Base-by-base conservation (phyloP, 768 basidiomycete genomes). In the Russula compacta region DNA sequence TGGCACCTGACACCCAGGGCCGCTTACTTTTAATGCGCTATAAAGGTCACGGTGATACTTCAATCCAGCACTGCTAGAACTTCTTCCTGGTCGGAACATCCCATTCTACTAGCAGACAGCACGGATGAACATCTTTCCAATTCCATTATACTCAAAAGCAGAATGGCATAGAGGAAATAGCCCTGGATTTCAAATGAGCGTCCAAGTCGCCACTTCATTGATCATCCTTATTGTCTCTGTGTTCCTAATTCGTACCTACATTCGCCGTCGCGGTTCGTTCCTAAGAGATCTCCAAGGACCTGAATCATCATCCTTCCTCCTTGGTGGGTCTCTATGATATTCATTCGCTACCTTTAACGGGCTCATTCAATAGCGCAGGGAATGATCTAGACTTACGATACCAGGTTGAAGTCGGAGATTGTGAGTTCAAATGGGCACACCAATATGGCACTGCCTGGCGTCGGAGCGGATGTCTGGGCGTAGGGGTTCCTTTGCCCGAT, bases 371-470 rank as follows among this genome's bases (percentile, higher is more conserved):
- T 12, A 32, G 8, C 19, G 3, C 19, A 47, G 44, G 43, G 19
- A 56, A 47, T 14, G 33, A 56, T 1, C n/a, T n/a, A 9, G 47
- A 50, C 1, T 0, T 58, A 4, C 36, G 10, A 15, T 12, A 40
- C 12, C 38, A 40, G 29, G 36, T 56, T 10, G 59, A 69, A 46
- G 68, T 70, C 10, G 69, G 69, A 1, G 64, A 66, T n/a, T 53
- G 65, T 4, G 60, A 66, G 29, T 57, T 57, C 42, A 38, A 64
- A 38, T 69, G 62, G 53, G 51, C 59, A 33, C 40, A 48, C 43
- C 56, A 68, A 43, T 71, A 66, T 50, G 70, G 69, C 14, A 38
- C 53, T 5, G 58, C 61, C 10, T 67, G 67, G 62, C 52, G 64
- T 15, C 51, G 51, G 17, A 68, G 66, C 39, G 63, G 55, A 11